phyloP scores from a whole-genome alignment of 164 flowering plant species.

The Sedum album region DNA sequence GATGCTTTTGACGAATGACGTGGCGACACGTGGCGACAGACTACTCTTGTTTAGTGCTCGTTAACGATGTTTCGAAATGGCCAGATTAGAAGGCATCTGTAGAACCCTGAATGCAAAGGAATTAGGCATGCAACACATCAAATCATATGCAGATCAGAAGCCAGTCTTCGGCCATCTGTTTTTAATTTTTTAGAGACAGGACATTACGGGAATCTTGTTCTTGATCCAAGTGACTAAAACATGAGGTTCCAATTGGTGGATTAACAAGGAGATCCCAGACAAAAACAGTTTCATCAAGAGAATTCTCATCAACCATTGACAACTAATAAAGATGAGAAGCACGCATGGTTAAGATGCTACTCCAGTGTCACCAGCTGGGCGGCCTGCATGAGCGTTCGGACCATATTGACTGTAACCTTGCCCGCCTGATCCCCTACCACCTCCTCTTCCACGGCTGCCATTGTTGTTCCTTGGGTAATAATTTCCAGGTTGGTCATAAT shows the following conservation, averaged over 20 bases:
- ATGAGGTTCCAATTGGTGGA: not conserved
- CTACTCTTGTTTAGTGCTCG: no score
- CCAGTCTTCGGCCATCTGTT: no score
- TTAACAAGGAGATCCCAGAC: constrained; percentile 5
- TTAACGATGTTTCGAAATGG: no score
- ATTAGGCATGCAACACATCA: no score
- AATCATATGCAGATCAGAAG: no score
- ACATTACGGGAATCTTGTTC: not conserved
- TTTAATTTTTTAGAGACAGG: not conserved
- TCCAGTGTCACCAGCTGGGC: constrained; percentile 22
- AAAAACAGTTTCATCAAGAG: constrained; percentile 10
- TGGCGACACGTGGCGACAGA: no score
- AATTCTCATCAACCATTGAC: constrained; percentile 13
- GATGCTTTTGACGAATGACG: no score
- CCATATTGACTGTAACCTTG: constrained; percentile 34
- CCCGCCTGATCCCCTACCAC: constrained; percentile 38
- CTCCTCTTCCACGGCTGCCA: constrained; percentile 31
- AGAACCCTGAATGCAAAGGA: no score
- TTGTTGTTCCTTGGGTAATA: constrained; percentile 42
- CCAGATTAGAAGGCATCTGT: no score
- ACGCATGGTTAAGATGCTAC: constrained; percentile 20
- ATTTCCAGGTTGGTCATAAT: constrained; percentile 47
- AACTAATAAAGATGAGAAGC: not conserved
- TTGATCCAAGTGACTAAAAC: not conserved
- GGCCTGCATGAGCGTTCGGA: constrained; percentile 25